A percentile compares a stretch with the other conserved stretches of the same genome.
Conservation (phyloP, 2,329 filamentous ascomycete genomes). For the Cadophora gregata region DNA sequence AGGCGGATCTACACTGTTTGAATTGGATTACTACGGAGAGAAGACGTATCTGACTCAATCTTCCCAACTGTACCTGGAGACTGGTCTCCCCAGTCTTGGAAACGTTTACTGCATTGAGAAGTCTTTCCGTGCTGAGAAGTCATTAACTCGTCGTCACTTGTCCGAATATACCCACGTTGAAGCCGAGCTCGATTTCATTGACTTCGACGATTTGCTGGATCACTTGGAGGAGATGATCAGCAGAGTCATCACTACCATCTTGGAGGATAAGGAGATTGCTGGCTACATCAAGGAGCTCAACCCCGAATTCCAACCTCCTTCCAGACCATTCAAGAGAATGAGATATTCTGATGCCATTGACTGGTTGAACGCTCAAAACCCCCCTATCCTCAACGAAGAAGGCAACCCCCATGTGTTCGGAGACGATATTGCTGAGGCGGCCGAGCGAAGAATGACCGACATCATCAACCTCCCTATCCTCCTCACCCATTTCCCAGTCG, state of each 20-base stretch:
- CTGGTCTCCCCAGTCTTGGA: conserved; percentile 85
- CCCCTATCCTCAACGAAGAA: conserved; percentile 86
- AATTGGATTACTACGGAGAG: conserved; percentile 70
- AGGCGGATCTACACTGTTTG: conserved; percentile 66
- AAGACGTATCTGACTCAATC: conserved; percentile 95
- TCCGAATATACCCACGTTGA: conserved; percentile 98
- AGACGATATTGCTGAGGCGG: conserved; percentile 97
- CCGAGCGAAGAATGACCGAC: conserved; percentile 96
- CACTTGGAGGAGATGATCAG: conserved; percentile 80
- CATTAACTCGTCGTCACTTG: conserved; percentile 89
- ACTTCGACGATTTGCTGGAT: conserved; percentile 83
- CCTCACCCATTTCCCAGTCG: conserved; percentile 93
- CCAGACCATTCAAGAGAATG: conserved; percentile 92
- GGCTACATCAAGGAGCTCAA: conserved; percentile 84
- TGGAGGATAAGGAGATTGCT: conserved; percentile 75
- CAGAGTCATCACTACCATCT: conserved; percentile 70
- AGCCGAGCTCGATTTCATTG: conserved; percentile 94
- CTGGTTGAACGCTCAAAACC: conserved; percentile 87
- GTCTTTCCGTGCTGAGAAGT: conserved; percentile 98
- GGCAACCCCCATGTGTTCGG: conserved; percentile 89
- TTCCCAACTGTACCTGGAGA: conserved; percentile 97
- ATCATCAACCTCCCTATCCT: conserved; percentile 95
- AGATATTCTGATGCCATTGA: conserved; percentile 91
- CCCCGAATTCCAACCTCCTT: conserved; percentile 83
- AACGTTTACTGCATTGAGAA: conserved; percentile 99